Conservation (phyloP, 2,329 filamentous ascomycete genomes). For the Calonectria pseudoturangicola region DNA sequence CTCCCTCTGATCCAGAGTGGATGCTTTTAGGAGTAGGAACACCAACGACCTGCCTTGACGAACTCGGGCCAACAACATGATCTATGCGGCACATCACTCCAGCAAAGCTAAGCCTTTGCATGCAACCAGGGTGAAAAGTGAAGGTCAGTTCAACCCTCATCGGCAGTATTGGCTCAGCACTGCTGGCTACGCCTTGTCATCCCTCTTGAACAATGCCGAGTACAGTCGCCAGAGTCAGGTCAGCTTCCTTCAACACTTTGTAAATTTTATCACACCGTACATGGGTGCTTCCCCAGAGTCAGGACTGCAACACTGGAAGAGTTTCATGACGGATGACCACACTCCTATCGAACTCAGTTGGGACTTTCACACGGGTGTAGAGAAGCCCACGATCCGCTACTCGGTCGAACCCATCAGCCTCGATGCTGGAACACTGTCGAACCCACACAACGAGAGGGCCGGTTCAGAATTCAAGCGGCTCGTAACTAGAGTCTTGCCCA, state of each 20-base stretch:
- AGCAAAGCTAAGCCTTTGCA: neutral
- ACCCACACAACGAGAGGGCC: slow-evolving; percentile 6
- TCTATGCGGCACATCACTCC: neutral
- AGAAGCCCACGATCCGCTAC: neutral
- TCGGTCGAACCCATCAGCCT: slow-evolving; percentile 13
- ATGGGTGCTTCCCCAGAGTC: slow-evolving; percentile 16
- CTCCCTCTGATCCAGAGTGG: neutral
- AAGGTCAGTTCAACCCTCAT: neutral
- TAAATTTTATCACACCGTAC: neutral
- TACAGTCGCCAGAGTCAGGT: slow-evolving; percentile 5
- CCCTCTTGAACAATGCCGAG: neutral
- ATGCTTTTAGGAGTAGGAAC: neutral
- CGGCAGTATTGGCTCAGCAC: slow-evolving; percentile 6
- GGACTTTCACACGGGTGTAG: slow-evolving; percentile 14
- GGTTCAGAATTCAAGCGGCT: slow-evolving; percentile 1
- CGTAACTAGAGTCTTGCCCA: neutral
- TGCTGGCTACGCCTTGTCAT: neutral
- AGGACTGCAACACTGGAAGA: neutral
- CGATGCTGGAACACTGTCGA: slow-evolving; percentile 6
- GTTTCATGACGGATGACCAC: slow-evolving; percentile 16
- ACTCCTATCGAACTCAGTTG: slow-evolving; percentile 2
- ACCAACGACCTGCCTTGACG: neutral
- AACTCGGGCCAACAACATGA: neutral
- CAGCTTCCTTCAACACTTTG: neutral
- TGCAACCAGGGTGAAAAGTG: neutral